A percentile compares a stretch with the other conserved stretches of the same genome.
Conservation (phyloP, 2,329 filamentous ascomycete genomes). For the Pestalotiopsis sp. region DNA sequence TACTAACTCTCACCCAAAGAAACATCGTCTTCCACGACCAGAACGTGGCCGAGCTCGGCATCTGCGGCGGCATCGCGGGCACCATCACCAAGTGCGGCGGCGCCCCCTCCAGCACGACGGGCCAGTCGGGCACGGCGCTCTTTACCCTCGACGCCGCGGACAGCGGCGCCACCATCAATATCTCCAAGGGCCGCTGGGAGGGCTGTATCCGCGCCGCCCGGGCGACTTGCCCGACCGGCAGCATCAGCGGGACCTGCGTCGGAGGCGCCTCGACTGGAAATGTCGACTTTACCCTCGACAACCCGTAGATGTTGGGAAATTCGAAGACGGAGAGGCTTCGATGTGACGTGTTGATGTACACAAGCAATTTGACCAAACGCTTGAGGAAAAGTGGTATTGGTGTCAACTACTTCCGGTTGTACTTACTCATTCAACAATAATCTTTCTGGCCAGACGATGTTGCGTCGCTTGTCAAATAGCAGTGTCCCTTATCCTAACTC, state of each 20-base stretch:
- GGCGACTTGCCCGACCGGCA: conserved; percentile 53
- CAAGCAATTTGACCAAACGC: too few species aligned
- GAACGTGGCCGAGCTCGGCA: conserved; percentile 49
- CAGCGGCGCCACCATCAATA: conserved; percentile 51
- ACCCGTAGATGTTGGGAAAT: conserved; percentile 20
- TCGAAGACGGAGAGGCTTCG: background rate
- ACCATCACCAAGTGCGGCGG: conserved; percentile 49
- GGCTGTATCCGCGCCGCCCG: conserved; percentile 56
- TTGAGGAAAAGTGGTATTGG: too few species aligned
- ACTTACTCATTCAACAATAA: too few species aligned
- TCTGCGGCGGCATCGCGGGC: conserved; percentile 56
- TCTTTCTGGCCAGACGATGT: too few species aligned
- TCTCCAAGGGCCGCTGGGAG: conserved; percentile 57
- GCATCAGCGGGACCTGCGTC: conserved; percentile 47
- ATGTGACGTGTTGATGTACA: too few species aligned
- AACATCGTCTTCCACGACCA: conserved; percentile 53
- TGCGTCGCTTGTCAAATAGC: too few species aligned
- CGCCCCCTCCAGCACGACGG: conserved; percentile 44
- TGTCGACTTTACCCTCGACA: conserved; percentile 44
- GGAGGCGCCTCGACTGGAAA: conserved; percentile 51
- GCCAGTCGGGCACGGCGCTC: conserved; percentile 48
- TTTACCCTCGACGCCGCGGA: conserved; percentile 48
- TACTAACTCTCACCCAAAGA: conserved; percentile 23
- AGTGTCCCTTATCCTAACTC: too few species aligned
- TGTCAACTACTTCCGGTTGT: too few species aligned